Percentiles rank a stretch among this genome's conserved stretches.
Evolutionary conservation across 768 basidiomycete species (phyloP).

Genomic region (Vararia minispora): DNA sequence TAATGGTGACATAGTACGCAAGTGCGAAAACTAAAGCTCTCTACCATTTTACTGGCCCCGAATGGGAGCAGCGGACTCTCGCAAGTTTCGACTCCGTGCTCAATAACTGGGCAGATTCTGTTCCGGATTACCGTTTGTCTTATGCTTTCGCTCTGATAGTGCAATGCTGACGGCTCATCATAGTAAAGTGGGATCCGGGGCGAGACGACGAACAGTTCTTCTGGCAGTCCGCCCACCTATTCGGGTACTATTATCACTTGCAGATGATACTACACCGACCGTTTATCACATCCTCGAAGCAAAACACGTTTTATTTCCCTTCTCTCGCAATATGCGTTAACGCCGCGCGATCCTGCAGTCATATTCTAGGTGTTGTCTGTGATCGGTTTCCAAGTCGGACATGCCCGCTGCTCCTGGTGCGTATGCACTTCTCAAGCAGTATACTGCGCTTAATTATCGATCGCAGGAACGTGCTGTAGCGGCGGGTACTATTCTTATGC

Average conservation of each 20-base stretch:
- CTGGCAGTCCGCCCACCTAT: slow-evolving; percentile 27
- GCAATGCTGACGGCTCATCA: not conserved
- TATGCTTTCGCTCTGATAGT: not conserved
- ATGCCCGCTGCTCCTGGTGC: slow-evolving; percentile 8
- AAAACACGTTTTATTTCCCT: slow-evolving; percentile 35
- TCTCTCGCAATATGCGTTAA: slow-evolving; percentile 82
- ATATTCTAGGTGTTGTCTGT: slow-evolving; percentile 45
- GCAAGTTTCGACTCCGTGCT: slow-evolving; percentile 51
- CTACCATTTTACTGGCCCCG: slow-evolving; percentile 23
- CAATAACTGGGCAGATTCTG: slow-evolving; percentile 47
- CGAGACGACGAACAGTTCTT: slow-evolving; percentile 16
- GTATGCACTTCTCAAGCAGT: slow-evolving; percentile 15
- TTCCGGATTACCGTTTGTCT: slow-evolving; percentile 42
- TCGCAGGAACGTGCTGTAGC: slow-evolving; percentile 9
- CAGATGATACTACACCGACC: slow-evolving; percentile 69
- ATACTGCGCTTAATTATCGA: slow-evolving; percentile 2
- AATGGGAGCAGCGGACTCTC: slow-evolving; percentile 41
- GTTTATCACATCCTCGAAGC: slow-evolving; percentile 60
- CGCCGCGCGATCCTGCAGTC: slow-evolving; percentile 64
- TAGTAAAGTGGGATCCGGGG: slow-evolving; percentile 21
- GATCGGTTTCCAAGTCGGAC: slow-evolving; percentile 14
- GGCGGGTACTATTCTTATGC: slow-evolving; percentile 33
- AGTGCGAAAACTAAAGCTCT: slow-evolving; percentile 30
- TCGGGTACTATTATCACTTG: slow-evolving; percentile 32
- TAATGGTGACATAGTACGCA: slow-evolving; percentile 26